Evolutionary conservation across 768 basidiomycete species (phyloP).

Genomic region (Termitomyces bulborhizus): DNA sequence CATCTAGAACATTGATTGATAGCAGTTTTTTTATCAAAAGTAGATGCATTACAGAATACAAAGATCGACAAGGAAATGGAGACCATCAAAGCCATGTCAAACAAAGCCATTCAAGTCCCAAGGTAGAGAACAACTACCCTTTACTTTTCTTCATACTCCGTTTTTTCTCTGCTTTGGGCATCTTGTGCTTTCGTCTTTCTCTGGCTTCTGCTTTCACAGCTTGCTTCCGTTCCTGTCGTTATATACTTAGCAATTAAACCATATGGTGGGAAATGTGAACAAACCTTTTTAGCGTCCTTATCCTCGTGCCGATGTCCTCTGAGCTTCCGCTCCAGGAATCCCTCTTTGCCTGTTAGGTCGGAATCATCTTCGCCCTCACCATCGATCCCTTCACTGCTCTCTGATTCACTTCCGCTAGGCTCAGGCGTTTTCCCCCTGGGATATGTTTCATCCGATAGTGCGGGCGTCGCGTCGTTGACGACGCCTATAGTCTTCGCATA

Average conservation of each 20-base stretch:
- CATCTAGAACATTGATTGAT: background rate
- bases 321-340: conserved; percentile 49
- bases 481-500: conserved; percentile 87
- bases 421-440: conserved; percentile 3
- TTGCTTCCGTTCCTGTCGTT: conserved; percentile 81
- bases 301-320: conserved; percentile 93
- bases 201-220: conserved; percentile 79
- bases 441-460: conserved; percentile 1
- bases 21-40: background rate
- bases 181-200: conserved; percentile 87
- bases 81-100: background rate
- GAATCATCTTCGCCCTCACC: conserved; percentile 29
- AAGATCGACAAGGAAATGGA: background rate
- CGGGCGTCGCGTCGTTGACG: conserved; percentile 3
- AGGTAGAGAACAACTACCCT: conserved; percentile 1
- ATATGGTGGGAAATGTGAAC: conserved; percentile 4
- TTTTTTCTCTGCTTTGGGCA: conserved; percentile 95
- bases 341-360: conserved; percentile 29
- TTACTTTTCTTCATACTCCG: conserved; percentile 63
- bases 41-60: background rate
- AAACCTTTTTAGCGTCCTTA: conserved; percentile 82
- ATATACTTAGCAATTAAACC: background rate
- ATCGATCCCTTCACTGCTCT: conserved; percentile 18
- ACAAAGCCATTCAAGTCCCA: background rate
- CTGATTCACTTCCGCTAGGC: conserved; percentile 17